These are phyloP conservation scores for Starmera caribaea DNA, from an alignment of 805 yeast genomes.

Conservation along the genomic window DNA sequence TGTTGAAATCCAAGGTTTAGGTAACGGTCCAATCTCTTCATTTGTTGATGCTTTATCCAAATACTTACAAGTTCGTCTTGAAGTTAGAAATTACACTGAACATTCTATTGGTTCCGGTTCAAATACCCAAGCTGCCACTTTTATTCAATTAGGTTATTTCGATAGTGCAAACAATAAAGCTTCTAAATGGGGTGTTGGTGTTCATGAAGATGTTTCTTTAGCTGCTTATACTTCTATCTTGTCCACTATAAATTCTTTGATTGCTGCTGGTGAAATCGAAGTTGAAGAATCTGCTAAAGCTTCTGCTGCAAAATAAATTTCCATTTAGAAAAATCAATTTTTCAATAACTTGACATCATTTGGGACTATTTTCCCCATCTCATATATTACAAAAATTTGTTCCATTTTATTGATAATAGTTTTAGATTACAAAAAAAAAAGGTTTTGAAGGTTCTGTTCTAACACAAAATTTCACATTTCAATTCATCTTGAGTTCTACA, in stretches of 20 bases:
- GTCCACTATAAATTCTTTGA: constrained; percentile 46
- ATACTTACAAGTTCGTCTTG: constrained; percentile 41
- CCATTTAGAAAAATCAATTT: no score
- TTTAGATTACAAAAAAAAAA: no score
- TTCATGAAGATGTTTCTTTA: constrained; percentile 80
- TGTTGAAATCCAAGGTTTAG: constrained; percentile 40
- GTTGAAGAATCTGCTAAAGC: not conserved
- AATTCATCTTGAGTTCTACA: no score
- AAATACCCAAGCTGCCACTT: constrained; percentile 65
- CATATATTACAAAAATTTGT: no score
- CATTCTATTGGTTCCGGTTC: constrained; percentile 69
- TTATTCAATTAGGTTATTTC: constrained; percentile 47
- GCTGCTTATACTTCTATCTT: constrained; percentile 68
- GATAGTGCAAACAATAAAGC: constrained; percentile 31
- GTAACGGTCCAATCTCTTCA: constrained; percentile 76
- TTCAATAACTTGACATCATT: no score
- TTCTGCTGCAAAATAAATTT: not conserved
- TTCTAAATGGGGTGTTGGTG: constrained; percentile 82
- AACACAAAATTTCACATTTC: no score
- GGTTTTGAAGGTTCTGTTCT: no score
- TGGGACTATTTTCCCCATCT: no score
- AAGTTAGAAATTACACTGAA: constrained; percentile 59
- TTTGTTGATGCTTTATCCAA: constrained; percentile 54
- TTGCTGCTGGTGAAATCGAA: constrained; percentile 12
- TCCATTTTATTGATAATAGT: no score